Conservation (phyloP, 306 rosid genomes). For the Dryas octopetala region DNA sequence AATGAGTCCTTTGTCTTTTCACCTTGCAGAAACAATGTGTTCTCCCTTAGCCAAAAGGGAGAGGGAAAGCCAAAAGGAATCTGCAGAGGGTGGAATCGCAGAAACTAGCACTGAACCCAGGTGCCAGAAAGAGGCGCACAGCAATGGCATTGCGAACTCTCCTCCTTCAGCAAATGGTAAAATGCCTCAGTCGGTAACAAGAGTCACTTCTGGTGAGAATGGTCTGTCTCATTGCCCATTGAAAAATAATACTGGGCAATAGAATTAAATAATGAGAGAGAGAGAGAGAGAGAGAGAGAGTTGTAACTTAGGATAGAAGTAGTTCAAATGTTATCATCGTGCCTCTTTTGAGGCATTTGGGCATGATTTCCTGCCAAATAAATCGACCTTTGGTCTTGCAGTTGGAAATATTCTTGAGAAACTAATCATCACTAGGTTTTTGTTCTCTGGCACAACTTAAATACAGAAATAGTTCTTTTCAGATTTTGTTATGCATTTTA, state of each 20-base stretch:
- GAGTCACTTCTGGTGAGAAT: conserved; percentile 28
- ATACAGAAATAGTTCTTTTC: not conserved
- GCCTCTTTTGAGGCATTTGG: not conserved
- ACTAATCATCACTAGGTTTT: conserved; percentile 6
- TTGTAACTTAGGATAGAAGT: conserved; percentile 14
- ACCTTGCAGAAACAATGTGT: conserved; percentile 47
- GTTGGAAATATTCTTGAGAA: not conserved
- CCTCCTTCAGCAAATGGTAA: not conserved
- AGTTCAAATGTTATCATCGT: not conserved
- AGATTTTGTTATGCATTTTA: not conserved
- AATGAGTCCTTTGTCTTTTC: conserved; percentile 13
- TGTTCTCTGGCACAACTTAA: not conserved
- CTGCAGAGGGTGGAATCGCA: conserved; percentile 24
- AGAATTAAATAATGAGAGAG: not conserved
- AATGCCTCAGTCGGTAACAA: conserved; percentile 26
- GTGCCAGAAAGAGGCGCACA: conserved; percentile 29
- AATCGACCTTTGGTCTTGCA: conserved; percentile 11
- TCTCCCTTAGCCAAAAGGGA: conserved; percentile 38
- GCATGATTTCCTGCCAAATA: conserved; percentile 14
- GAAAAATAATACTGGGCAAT: conserved; percentile 19
- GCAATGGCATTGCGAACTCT: conserved; percentile 20
- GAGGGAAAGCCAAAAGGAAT: conserved; percentile 25
- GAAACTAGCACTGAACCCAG: conserved; percentile 30
- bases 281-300: not conserved
- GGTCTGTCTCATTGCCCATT: conserved; percentile 33